Conservation (phyloP, 1,284 basidiomycete species). For the Ceratobasidium sp. region DNA sequence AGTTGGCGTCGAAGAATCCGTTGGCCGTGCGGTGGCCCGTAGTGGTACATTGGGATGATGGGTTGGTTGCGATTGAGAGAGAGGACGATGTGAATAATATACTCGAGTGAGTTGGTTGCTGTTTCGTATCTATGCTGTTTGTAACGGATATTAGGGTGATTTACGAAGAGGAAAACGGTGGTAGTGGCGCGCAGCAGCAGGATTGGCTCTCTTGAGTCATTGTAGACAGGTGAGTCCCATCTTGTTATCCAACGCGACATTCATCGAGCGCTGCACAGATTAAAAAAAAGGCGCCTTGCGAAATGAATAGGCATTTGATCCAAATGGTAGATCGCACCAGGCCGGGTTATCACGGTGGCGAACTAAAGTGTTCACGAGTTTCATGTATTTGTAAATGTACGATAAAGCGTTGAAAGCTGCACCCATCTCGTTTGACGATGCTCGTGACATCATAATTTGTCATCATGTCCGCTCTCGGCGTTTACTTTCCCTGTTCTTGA, state of each 20-base stretch:
- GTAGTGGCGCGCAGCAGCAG: not conserved
- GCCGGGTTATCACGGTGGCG: not conserved
- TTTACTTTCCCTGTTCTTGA: not conserved
- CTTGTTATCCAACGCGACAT: not conserved
- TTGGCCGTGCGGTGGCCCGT: slow-evolving; percentile 41
- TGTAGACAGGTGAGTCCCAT: not conserved
- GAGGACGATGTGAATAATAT: slow-evolving; percentile 43
- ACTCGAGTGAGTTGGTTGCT: slow-evolving; percentile 28
- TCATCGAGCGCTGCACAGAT: not conserved
- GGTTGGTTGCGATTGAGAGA: slow-evolving; percentile 42
- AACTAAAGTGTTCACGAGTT: too few relatives aligned
- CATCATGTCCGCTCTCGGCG: not conserved
- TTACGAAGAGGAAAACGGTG: slow-evolving; percentile 13
- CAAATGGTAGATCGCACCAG: not conserved
- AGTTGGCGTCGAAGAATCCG: slow-evolving; percentile 5
- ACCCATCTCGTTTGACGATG: too few relatives aligned
- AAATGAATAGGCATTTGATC: not conserved
- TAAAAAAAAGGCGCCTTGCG: not conserved
- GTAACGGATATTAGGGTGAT: slow-evolving; percentile 3
- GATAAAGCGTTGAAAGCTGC: not conserved
- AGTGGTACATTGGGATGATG: slow-evolving; percentile 40
- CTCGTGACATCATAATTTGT: slow-evolving; percentile 14
- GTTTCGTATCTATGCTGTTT: not conserved
- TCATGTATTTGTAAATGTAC: not conserved
- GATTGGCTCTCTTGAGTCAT: slow-evolving; percentile 33